These are phyloP conservation scores for Sphaerulina populicola DNA, from an alignment of 2,329 filamentous ascomycete genomes.

Conservation along the genomic window DNA sequence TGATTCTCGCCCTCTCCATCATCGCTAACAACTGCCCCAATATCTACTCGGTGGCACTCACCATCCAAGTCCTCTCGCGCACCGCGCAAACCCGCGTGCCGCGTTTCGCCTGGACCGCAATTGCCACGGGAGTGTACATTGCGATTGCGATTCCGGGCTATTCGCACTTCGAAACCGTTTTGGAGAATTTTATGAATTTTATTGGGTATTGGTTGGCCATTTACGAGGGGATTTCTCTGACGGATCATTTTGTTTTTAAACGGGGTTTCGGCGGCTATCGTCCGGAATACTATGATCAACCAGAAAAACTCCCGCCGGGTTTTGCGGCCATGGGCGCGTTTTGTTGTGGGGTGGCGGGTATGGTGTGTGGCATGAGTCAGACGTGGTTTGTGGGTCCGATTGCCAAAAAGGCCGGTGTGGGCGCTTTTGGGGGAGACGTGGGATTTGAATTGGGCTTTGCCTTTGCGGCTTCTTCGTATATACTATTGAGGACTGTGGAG, in stretches of 20 bases:
- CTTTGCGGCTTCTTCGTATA: slow-evolving; percentile 49
- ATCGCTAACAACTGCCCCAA: slow-evolving; percentile 43
- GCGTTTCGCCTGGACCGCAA: slow-evolving; percentile 58
- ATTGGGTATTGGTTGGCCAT: slow-evolving; percentile 65
- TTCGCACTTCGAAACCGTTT: slow-evolving; percentile 53
- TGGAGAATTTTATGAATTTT: slow-evolving; percentile 60
- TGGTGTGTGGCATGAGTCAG: slow-evolving; percentile 63
- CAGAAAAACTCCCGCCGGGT: slow-evolving; percentile 52
- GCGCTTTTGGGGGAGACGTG: slow-evolving; percentile 49
- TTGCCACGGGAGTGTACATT: slow-evolving; percentile 56
- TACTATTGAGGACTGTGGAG: slow-evolving; percentile 45
- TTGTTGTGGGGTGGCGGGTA: slow-evolving; percentile 55
- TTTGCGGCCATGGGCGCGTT: slow-evolving; percentile 58
- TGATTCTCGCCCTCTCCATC: slow-evolving; percentile 38
- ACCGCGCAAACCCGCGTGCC: slow-evolving; percentile 55
- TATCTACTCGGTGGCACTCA: slow-evolving; percentile 58
- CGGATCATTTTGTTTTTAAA: slow-evolving; percentile 62
- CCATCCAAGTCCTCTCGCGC: slow-evolving; percentile 56
- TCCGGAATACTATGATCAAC: slow-evolving; percentile 51
- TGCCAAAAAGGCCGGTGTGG: slow-evolving; percentile 49
- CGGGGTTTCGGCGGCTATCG: slow-evolving; percentile 53
- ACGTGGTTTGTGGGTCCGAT: slow-evolving; percentile 61
- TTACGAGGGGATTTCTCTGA: slow-evolving; percentile 57
- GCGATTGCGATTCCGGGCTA: slow-evolving; percentile 64
- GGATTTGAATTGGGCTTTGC: slow-evolving; percentile 60